Evolutionary conservation across 1,284 basidiomycete species (phyloP).

Genomic region (Heterobasidion annosum): DNA sequence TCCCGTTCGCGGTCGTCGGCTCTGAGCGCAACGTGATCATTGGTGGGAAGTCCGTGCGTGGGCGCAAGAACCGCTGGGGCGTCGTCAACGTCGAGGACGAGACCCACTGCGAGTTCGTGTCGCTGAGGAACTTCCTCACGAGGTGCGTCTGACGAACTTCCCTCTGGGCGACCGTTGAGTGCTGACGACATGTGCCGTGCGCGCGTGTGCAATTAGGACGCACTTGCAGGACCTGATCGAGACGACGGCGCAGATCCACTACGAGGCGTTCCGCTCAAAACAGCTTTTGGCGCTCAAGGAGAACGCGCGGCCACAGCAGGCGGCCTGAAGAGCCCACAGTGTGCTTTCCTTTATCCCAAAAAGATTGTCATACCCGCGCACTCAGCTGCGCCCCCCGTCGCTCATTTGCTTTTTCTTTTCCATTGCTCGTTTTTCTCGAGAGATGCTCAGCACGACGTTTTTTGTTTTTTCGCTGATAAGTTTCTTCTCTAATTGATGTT

Average conservation of each 20-base stretch:
- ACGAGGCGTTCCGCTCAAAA: constrained; percentile 98
- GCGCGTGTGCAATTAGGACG: constrained; percentile 43
- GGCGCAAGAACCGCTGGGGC: constrained; percentile 96
- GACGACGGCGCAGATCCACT: constrained; percentile 97
- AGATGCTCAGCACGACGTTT: too few relatives aligned
- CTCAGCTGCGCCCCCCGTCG: too few relatives aligned
- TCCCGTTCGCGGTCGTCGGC: constrained; percentile 96
- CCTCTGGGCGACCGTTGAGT: background rate
- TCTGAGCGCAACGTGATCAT: constrained; percentile 93
- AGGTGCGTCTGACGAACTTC: constrained; percentile 36
- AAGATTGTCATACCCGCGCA: background rate
- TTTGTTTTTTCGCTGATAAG: too few relatives aligned
- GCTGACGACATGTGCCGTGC: background rate
- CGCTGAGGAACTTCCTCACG: constrained; percentile 94
- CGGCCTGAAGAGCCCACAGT: background rate
- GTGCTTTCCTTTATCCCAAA: too few relatives aligned
- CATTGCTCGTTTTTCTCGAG: too few relatives aligned
- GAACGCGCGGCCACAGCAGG: constrained; percentile 31
- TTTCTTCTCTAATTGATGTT: background rate
- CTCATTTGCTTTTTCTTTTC: background rate
- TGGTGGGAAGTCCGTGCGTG: constrained; percentile 91
- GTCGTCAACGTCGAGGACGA: constrained; percentile 98
- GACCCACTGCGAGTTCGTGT: constrained; percentile 96
- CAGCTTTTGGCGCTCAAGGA: constrained; percentile 93
- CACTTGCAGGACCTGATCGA: constrained; percentile 98